phyloP scores from a whole-genome alignment of 768 basidiomycete genomes.

The Lentinula guzmanii region DNA sequence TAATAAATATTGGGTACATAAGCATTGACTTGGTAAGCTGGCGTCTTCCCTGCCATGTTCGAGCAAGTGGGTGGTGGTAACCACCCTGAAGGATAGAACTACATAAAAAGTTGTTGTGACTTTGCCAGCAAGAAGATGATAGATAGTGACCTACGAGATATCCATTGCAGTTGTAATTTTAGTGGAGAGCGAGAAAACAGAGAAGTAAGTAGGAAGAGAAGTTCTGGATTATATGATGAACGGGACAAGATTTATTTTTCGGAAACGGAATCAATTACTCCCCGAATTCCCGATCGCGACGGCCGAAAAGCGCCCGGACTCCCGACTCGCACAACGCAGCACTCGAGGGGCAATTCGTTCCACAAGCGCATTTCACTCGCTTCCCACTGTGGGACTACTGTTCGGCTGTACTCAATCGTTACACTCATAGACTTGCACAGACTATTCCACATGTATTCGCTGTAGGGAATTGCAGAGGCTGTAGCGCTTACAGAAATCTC shows the following conservation, averaged over 20 bases:
- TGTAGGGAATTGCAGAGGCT: no score
- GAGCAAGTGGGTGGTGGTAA: conserved; percentile 86
- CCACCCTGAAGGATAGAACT: conserved; percentile 88
- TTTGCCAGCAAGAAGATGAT: not conserved
- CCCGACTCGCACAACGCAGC: not conserved
- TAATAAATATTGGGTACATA: conserved; percentile 99
- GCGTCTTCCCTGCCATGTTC: conserved; percentile 81
- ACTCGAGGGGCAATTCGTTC: no score
- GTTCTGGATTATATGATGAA: not conserved
- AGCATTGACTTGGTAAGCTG: conserved; percentile 87
- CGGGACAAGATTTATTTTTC: not conserved
- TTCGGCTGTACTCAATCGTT: not conserved
- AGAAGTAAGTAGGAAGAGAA: not conserved
- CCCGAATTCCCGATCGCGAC: not conserved
- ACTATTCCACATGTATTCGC: no score
- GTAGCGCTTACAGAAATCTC: no score
- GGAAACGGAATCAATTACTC: not conserved
- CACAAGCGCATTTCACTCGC: not conserved
- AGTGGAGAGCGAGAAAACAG: not conserved
- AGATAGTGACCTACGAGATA: conserved; percentile 4
- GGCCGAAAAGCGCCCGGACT: not conserved
- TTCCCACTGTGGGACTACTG: not conserved
- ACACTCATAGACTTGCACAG: not conserved
- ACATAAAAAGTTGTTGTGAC: not conserved
- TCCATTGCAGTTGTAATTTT: not conserved